Percentiles rank a stretch among this genome's conserved stretches.
These are phyloP conservation scores for Aspergillus tamarii DNA, from an alignment of 2,329 filamentous ascomycete genomes.

Conservation along the genomic window DNA sequence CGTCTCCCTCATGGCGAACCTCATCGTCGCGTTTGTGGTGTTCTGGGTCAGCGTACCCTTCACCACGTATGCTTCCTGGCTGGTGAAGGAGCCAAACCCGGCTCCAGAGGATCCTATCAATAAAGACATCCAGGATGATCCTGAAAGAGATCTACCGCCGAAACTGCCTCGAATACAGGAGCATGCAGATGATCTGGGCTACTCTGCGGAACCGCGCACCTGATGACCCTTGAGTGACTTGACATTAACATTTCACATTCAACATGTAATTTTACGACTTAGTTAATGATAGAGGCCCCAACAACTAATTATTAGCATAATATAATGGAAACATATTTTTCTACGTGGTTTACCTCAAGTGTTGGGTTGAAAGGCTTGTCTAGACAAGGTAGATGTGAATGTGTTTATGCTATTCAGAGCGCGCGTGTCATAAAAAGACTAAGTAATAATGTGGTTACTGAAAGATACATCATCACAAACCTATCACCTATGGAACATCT, in stretches of 20 bases:
- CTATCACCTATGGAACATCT: neutral
- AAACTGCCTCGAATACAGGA: neutral
- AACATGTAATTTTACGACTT: neutral
- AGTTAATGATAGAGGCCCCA: neutral
- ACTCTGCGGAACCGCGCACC: neutral
- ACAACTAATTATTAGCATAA: neutral
- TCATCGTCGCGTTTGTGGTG: neutral
- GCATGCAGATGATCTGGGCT: neutral
- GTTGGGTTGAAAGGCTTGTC: too few relatives aligned
- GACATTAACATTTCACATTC: neutral
- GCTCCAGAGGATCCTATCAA: neutral
- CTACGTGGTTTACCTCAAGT: too few relatives aligned
- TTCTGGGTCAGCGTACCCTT: slow-evolving; percentile 4
- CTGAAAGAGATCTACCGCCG: neutral
- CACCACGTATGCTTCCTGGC: neutral
- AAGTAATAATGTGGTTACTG: too few relatives aligned
- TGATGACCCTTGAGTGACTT: neutral
- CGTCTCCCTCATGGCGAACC: slow-evolving; percentile 2
- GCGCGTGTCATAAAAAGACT: too few relatives aligned
- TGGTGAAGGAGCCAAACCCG: neutral
- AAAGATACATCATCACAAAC: neutral
- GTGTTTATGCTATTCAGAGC: too few relatives aligned
- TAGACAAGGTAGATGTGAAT: too few relatives aligned
- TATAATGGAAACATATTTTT: too few relatives aligned
- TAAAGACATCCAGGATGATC: neutral